Conservation (phyloP, 495 filamentous ascomycete genomes). For the Hyaloscypha bicolor region DNA sequence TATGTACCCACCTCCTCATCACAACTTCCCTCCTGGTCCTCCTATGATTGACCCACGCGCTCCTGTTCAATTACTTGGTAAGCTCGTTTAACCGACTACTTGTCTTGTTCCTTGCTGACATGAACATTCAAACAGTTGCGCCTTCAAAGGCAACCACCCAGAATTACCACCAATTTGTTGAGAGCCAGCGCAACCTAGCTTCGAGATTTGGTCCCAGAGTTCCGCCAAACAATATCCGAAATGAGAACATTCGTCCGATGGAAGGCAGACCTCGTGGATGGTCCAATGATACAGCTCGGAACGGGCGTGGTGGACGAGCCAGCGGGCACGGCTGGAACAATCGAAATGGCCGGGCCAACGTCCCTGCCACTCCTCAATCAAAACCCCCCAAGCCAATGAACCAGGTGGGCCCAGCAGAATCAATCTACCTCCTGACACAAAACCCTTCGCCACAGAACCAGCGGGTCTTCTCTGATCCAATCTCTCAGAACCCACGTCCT, state of each 20-base stretch:
- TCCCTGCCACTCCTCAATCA: background rate
- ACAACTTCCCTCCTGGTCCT: background rate
- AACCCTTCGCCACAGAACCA: background rate
- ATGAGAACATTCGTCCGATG: background rate
- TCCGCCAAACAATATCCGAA: background rate
- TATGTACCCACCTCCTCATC: background rate
- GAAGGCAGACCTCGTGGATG: slow-evolving; percentile 13
- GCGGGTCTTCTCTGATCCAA: background rate
- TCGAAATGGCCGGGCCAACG: slow-evolving; percentile 11
- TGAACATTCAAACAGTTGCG: too few species aligned
- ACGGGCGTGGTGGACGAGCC: slow-evolving; percentile 3
- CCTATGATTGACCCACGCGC: background rate
- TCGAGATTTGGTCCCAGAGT: background rate
- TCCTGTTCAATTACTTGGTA: background rate
- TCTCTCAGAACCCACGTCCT: background rate
- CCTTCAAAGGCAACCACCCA: background rate
- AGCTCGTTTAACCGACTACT: too few species aligned
- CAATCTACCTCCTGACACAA: slow-evolving; percentile 3
- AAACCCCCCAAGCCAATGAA: slow-evolving; percentile 2
- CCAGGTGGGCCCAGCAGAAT: background rate
- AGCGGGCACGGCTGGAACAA: slow-evolving; percentile 1
- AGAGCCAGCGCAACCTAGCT: slow-evolving; percentile 3
- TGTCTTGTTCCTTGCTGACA: too few species aligned
- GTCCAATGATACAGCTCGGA: slow-evolving; percentile 20
- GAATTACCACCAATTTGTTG: background rate